Base-by-base conservation (phyloP, 257 asterid genomes). In the Plectranthus barbatus region DNA sequence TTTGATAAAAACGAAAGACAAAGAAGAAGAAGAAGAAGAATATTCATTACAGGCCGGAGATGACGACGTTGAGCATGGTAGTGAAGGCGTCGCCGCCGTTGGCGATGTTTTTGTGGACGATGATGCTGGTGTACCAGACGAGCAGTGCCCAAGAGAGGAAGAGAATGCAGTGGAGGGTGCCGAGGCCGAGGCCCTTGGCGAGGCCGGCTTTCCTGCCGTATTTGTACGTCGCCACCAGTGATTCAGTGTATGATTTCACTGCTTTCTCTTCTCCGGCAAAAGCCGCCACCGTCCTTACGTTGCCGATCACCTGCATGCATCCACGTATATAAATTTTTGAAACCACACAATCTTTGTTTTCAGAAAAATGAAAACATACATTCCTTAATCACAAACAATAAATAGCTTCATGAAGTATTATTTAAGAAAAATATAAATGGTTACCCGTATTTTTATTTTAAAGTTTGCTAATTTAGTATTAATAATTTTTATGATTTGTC, bases 41-140 rank as follows among this genome's bases (percentile, higher is more conserved):
- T n/a, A 26, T 26, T 7, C 53, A 95, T 81, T 76, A 91, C 96
- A 93, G 76, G 82, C 99, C 99, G 62, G 99, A 80, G 36, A 93
- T 87, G 47, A 93, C 99, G 52, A 93, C 99, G 61, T 90, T 93
- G 90, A 90, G 90, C 96, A 93, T 90, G 12, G 99, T 93, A 64
- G 99, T 87, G 77, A 93, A 93, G 39, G 99, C 76, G 39, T 87
- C 95, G 55, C 99, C 99, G 5, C 97, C 99, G 76, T 87, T 81
- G 36, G 97, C 97, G 13, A 93, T 90, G 14, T 72, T 71, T 74
- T 85, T 93, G 64, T 93, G 99, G 49, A 93, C 99, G 17, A 90
- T 77, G 31, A 90, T 68, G 81, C 99, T 93, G 7, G 95, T 90
- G 84, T 79, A 93, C 99, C 99, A 93, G 18, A 93, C 94, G 5